Conservation (phyloP, 257 asterid species). For the Cruciata laevipes region DNA sequence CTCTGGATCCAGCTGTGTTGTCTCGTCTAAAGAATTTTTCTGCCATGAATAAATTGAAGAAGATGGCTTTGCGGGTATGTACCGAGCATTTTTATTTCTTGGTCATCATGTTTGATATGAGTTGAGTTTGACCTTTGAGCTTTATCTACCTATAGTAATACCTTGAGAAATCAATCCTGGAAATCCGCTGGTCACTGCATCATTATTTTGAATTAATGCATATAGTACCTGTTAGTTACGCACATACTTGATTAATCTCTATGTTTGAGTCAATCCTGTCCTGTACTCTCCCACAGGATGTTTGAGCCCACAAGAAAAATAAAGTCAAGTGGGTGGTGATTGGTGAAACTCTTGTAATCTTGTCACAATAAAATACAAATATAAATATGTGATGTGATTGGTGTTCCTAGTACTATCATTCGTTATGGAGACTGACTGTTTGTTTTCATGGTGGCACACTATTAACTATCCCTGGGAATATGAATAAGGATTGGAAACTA, state of each 20-base stretch:
- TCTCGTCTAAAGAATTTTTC: conserved; percentile 77
- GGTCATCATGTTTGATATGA: not conserved
- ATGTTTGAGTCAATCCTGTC: not conserved
- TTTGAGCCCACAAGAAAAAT: not conserved
- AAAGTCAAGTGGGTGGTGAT: not conserved
- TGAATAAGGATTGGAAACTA: not conserved
- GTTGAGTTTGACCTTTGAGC: not conserved
- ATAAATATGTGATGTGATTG: too few relatives aligned
- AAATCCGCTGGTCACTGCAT: not conserved
- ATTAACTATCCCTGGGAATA: not conserved
- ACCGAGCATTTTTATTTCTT: not conserved
- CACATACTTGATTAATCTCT: not conserved
- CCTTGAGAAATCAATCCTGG: not conserved
- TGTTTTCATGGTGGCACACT: not conserved
- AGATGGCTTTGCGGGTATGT: conserved; percentile 87
- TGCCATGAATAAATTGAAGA: conserved; percentile 75
- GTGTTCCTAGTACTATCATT: not conserved
- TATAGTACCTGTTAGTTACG: not conserved
- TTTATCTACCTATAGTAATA: not conserved
- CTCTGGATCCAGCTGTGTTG: conserved; percentile 69
- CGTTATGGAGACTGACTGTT: not conserved
- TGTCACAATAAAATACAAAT: too few relatives aligned
- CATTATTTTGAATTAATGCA: not conserved
- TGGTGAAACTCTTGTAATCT: not conserved
- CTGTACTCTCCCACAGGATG: not conserved